Conservation (phyloP, 2,329 filamentous ascomycete genomes). For the Penicillium psychrosexuale region DNA sequence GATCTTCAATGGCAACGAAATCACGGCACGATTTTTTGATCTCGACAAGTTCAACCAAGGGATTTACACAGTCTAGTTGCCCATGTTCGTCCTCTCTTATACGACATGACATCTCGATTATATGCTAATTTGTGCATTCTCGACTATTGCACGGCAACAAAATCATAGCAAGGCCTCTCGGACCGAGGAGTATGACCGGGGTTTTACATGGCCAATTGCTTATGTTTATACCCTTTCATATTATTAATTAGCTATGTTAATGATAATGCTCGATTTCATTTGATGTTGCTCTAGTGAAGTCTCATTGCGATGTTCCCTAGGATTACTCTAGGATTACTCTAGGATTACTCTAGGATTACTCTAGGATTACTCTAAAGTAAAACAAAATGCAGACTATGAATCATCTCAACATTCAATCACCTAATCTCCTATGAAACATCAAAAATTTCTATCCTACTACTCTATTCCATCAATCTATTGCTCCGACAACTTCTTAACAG, state of each 20-base stretch:
- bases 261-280: not conserved
- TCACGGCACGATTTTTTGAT: constrained; percentile 79
- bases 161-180: constrained; percentile 71
- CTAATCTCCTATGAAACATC: not conserved
- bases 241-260: not conserved
- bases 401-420: not conserved
- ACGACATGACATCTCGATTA: not conserved
- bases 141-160: constrained; percentile 53
- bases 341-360: not conserved
- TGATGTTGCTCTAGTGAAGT: not conserved
- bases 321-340: not conserved
- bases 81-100: not conserved
- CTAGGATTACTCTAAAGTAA: not conserved
- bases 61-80: constrained; percentile 44
- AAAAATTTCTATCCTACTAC: constrained; percentile 12
- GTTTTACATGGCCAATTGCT: constrained; percentile 43
- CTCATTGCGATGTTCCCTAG: not conserved
- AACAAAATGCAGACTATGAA: not conserved
- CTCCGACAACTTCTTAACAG: not conserved
- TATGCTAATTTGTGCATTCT: not conserved
- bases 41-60: constrained; percentile 75
- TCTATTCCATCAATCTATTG: not conserved
- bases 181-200: constrained; percentile 73
- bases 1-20: constrained; percentile 82
- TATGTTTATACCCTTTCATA: not conserved